Evolutionary conservation across 2,329 filamentous ascomycete species (phyloP).

Genomic region (Zymoseptoria ardabiliae): DNA sequence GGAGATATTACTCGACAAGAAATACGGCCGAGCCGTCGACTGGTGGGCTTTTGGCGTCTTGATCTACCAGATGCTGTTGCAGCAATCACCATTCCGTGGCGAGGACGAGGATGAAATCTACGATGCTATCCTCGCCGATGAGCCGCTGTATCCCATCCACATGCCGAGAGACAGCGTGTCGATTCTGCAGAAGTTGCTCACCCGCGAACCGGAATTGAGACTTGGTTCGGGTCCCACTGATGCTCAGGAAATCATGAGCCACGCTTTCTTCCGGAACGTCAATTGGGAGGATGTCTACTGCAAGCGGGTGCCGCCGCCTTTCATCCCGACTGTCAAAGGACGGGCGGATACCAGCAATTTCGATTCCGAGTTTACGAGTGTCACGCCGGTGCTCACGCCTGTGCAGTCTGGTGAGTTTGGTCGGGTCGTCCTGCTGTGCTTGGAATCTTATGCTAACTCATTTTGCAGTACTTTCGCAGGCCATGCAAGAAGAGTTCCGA

Average conservation of each 20-base stretch:
- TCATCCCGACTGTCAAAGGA: constrained; percentile 81
- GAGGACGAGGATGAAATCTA: constrained; percentile 99
- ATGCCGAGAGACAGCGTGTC: constrained; percentile 98
- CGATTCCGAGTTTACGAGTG: constrained; percentile 95
- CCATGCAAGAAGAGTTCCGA: constrained; percentile 99
- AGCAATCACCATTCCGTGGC: constrained; percentile 96
- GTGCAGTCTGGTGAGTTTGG: constrained; percentile 81
- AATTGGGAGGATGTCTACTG: constrained; percentile 99
- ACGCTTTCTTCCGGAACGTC: constrained; percentile 95
- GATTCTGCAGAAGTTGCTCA: constrained; percentile 94
- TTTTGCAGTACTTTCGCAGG: constrained; percentile 76
- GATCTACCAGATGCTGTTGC: constrained; percentile 98
- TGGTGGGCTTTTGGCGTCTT: constrained; percentile 99
- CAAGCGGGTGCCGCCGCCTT: constrained; percentile 84
- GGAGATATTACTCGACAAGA: constrained; percentile 97
- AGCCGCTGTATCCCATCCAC: constrained; percentile 95
- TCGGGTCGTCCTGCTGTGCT: constrained; percentile 2
- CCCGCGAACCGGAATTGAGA: constrained; percentile 85
- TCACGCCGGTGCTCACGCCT: constrained; percentile 92
- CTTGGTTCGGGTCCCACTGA: constrained; percentile 93
- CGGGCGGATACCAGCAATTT: constrained; percentile 99
- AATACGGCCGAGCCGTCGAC: constrained; percentile 92
- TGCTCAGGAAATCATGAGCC: constrained; percentile 97
- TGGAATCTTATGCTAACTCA: constrained; percentile 16
- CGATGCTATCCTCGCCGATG: constrained; percentile 93